Conservation (phyloP, 371 early-diverging fungal genomes). For the Zychaea mexicana region DNA sequence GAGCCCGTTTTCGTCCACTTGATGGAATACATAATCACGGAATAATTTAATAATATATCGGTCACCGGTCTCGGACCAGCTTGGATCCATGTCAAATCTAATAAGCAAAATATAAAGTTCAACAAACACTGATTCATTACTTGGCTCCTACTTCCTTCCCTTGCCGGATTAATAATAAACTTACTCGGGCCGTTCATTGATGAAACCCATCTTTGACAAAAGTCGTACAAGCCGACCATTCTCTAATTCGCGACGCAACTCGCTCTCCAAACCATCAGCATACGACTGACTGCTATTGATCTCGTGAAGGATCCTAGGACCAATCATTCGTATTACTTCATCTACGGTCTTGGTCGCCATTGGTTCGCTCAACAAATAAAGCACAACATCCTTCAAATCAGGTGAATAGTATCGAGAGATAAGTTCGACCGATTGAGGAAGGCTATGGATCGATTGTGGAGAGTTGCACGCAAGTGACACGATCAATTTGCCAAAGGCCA, state of each 20-base stretch:
- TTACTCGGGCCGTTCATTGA: slow-evolving; percentile 94
- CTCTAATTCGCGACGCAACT: slow-evolving; percentile 80
- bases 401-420: slow-evolving; percentile 75
- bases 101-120: too few species aligned
- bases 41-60: slow-evolving; percentile 94
- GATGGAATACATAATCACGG: slow-evolving; percentile 96
- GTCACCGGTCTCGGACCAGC: slow-evolving; percentile 97
- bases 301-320: slow-evolving; percentile 77
- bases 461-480: slow-evolving; percentile 80
- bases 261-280: slow-evolving; percentile 80
- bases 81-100: slow-evolving; percentile 84
- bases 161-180: slow-evolving; percentile 10
- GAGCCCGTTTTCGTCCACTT: slow-evolving; percentile 85
- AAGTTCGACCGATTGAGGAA: slow-evolving; percentile 76
- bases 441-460: slow-evolving; percentile 65
- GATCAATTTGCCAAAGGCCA: slow-evolving; percentile 87
- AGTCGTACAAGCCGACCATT: slow-evolving; percentile 88
- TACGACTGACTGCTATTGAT: slow-evolving; percentile 60
- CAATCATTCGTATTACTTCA: slow-evolving; percentile 82
- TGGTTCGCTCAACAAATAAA: slow-evolving; percentile 82
- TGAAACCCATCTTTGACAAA: slow-evolving; percentile 87
- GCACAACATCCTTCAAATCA: slow-evolving; percentile 80
- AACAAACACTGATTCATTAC: too few species aligned
- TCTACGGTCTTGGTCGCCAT: slow-evolving; percentile 77
- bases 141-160: not conserved